phyloP scores from a whole-genome alignment of 169 alveolate species.

The Eimeria necatrix region DNA sequence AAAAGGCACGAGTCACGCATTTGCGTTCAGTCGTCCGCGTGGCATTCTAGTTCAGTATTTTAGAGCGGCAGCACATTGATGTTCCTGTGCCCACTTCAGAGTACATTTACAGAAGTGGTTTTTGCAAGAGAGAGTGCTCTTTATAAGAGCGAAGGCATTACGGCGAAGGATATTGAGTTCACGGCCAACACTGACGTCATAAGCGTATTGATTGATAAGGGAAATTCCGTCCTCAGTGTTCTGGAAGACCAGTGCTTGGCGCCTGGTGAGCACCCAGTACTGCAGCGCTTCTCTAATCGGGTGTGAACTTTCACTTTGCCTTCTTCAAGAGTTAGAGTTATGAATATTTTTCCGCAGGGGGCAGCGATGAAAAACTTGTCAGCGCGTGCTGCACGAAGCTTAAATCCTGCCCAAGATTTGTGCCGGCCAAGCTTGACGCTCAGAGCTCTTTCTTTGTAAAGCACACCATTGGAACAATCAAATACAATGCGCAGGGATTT shows the following conservation, averaged over 20 bases:
- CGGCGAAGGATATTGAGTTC: constrained; percentile 90
- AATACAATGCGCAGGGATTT: constrained; percentile 91
- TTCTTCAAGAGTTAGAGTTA: not conserved
- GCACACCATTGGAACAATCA: constrained; percentile 93
- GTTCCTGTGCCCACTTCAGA: constrained; percentile 83
- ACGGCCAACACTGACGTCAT: constrained; percentile 85
- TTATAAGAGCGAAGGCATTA: constrained; percentile 91
- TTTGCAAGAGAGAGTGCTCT: constrained; percentile 95
- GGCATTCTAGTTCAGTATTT: too few species aligned
- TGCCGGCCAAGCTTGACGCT: constrained; percentile 89
- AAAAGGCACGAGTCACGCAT: not conserved
- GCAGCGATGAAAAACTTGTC: constrained; percentile 88
- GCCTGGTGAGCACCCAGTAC: constrained; percentile 88
- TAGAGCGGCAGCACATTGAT: too few species aligned
- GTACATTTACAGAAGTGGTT: constrained; percentile 96
- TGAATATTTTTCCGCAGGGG: constrained; percentile 63
- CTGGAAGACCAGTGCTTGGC: constrained; percentile 95
- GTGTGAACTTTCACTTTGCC: not conserved
- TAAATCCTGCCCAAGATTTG: constrained; percentile 90
- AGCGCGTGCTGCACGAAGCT: constrained; percentile 90
- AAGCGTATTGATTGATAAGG: constrained; percentile 69
- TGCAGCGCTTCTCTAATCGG: too few species aligned
- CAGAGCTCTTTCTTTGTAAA: constrained; percentile 85
- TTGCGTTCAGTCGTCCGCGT: not conserved
- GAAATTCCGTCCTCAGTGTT: constrained; percentile 88